phyloP scores from a whole-genome alignment of 2,329 filamentous ascomycete species.

The Scedosporium boydii region DNA sequence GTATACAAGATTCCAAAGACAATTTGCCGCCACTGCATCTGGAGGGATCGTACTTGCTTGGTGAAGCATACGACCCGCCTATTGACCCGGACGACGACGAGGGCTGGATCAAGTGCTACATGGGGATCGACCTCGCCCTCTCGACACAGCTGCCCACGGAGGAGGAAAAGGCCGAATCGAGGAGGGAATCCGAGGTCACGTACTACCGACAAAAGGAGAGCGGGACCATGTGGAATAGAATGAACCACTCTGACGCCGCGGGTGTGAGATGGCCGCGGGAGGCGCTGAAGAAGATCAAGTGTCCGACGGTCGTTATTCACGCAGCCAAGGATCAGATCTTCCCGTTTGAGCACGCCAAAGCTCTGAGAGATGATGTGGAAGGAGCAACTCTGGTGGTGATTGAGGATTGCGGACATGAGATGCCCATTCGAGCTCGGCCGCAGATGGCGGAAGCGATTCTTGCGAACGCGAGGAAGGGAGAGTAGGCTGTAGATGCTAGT shows the following conservation, averaged over 20 bases:
- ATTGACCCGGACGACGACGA: conserved; percentile 10
- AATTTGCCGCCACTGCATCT: conserved; percentile 6
- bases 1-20: conserved; percentile 11
- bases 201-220: conserved; percentile 12
- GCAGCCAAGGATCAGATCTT: conserved; percentile 20
- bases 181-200: conserved; percentile 10
- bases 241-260: conserved; percentile 17
- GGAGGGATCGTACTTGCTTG: conserved; percentile 7
- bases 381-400: conserved; percentile 14
- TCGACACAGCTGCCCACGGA: conserved; percentile 9
- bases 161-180: conserved; percentile 10
- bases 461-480: not conserved
- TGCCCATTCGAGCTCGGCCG: not conserved
- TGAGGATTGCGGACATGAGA: conserved; percentile 1
- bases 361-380: conserved; percentile 14
- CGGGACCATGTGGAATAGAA: conserved; percentile 18
- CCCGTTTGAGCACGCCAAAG: conserved; percentile 16
- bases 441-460: not conserved
- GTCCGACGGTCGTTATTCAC: conserved; percentile 19
- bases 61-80: conserved; percentile 2
- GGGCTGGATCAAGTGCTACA: conserved; percentile 11
- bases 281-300: conserved; percentile 14
- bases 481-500: too few species aligned
- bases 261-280: conserved; percentile 15
- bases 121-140: conserved; percentile 8